phyloP scores from a whole-genome alignment of 805 yeast species.

The Barnettozyma californica region DNA sequence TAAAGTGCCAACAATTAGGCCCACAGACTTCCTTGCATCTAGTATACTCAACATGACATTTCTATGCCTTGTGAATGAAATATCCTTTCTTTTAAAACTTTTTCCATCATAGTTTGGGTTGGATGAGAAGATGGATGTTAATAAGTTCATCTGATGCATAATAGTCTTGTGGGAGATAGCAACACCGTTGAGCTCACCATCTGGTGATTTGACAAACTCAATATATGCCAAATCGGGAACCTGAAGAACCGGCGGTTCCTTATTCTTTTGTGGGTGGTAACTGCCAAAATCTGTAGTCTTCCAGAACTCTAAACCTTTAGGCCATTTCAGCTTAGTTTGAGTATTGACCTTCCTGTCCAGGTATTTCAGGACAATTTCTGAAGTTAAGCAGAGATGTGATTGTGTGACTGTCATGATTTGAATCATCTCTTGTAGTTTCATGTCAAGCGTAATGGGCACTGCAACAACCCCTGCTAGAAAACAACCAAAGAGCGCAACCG shows the following conservation, averaged over 20 bases:
- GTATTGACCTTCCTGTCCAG: slow-evolving; percentile 56
- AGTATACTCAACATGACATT: slow-evolving; percentile 58
- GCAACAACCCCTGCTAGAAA: slow-evolving; percentile 92
- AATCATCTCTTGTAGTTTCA: slow-evolving; percentile 61
- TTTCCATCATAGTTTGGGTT: slow-evolving; percentile 43
- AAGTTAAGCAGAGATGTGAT: slow-evolving; percentile 71
- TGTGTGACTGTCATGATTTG: slow-evolving; percentile 70
- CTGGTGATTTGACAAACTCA: slow-evolving; percentile 84
- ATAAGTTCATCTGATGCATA: slow-evolving; percentile 78
- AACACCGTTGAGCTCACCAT: slow-evolving; percentile 89
- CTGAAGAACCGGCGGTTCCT: slow-evolving; percentile 59
- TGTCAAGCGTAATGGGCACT: slow-evolving; percentile 80
- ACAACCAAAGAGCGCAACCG: slow-evolving; percentile 84
- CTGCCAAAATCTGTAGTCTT: slow-evolving; percentile 84
- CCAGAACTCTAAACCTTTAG: slow-evolving; percentile 68
- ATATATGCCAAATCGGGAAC: slow-evolving; percentile 87
- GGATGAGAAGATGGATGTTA: slow-evolving; percentile 65
- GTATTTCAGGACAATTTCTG: slow-evolving; percentile 72
- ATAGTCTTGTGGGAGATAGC: slow-evolving; percentile 87
- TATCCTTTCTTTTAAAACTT: slow-evolving; percentile 47
- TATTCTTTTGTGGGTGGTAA: slow-evolving; percentile 53
- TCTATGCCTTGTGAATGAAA: slow-evolving; percentile 40
- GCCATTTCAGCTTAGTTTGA: slow-evolving; percentile 55
- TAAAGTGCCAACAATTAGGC: slow-evolving; percentile 75
- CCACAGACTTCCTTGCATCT: slow-evolving; percentile 76